Conservation (phyloP, 2,329 filamentous ascomycete species). For the Zasmidium citrigriseum region DNA sequence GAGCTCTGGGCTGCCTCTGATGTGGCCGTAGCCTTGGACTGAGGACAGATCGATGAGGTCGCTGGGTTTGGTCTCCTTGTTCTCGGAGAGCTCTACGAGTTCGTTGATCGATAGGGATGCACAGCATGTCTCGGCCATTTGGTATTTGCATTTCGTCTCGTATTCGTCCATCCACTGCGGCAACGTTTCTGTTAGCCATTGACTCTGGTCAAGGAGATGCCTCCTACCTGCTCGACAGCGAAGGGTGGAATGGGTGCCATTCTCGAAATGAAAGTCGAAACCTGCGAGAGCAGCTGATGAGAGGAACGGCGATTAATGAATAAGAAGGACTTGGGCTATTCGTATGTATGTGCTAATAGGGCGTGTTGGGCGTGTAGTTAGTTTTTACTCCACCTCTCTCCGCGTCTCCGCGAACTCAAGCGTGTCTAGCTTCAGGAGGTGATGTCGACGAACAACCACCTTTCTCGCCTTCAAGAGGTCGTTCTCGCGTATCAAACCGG, state of each 20-base stretch:
- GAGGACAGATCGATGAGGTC: slow-evolving; percentile 53
- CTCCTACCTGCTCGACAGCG: slow-evolving; percentile 66
- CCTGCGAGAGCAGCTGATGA: neutral
- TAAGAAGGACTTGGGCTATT: neutral
- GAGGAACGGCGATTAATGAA: neutral
- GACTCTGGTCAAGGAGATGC: neutral
- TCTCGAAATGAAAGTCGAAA: neutral
- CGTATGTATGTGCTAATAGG: neutral
- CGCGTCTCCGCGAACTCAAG: neutral
- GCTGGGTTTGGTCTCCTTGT: slow-evolving; percentile 46
- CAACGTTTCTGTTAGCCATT: slow-evolving; percentile 1
- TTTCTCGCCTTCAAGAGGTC: neutral
- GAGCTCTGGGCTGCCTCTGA: slow-evolving; percentile 66
- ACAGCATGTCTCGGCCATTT: slow-evolving; percentile 79
- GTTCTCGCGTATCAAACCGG: neutral
- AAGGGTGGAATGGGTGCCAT: slow-evolving; percentile 51
- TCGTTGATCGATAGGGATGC: slow-evolving; percentile 73
- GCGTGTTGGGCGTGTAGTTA: neutral
- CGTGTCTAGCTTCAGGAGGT: neutral
- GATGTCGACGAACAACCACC: neutral
- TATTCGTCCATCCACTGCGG: slow-evolving; percentile 59
- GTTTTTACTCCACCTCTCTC: neutral
- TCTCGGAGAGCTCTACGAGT: slow-evolving; percentile 60
- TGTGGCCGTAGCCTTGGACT: slow-evolving; percentile 71
- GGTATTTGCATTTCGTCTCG: slow-evolving; percentile 57